Percentiles rank a stretch among this genome's conserved stretches.
These are phyloP conservation scores for Neofusicoccum sp. DNA, from an alignment of 2,329 filamentous ascomycete species.

Conservation along the genomic window DNA sequence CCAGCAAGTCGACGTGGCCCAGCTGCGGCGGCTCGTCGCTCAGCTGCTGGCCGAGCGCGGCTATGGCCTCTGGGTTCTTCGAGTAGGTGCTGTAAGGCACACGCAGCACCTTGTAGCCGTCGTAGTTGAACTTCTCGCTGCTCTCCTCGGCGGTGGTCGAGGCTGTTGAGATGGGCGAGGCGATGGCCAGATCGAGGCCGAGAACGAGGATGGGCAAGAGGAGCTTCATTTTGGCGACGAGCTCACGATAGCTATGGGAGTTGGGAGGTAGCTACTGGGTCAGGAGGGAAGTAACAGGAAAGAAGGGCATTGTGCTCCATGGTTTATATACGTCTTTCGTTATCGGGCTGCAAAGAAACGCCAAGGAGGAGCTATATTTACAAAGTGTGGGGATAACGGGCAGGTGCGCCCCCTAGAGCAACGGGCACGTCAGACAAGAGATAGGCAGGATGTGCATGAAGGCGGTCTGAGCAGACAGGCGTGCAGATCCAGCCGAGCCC, in stretches of 20 bases:
- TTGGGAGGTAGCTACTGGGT: background rate
- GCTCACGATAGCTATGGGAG: background rate
- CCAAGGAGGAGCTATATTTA: background rate
- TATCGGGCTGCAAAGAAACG: background rate
- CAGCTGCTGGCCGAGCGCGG: slow-evolving; percentile 32
- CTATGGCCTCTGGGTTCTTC: slow-evolving; percentile 28
- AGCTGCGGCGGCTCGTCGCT: slow-evolving; percentile 33
- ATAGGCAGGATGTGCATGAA: background rate
- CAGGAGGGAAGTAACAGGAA: background rate
- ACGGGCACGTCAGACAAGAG: background rate
- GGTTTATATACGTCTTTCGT: background rate
- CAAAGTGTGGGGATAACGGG: background rate
- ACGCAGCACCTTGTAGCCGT: slow-evolving; percentile 37
- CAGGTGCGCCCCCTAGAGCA: background rate
- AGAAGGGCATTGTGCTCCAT: background rate
- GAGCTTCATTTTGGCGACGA: background rate
- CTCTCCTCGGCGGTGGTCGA: background rate
- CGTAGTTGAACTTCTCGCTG: slow-evolving; percentile 29
- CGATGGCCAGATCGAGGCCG: background rate
- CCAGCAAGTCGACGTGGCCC: slow-evolving; percentile 36
- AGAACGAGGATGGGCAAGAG: background rate
- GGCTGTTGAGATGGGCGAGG: background rate
- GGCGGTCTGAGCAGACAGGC: background rate
- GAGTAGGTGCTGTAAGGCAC: slow-evolving; percentile 31
- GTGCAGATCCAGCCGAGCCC: background rate